Percentiles rank a stretch among this genome's conserved stretches.
phyloP scores from a whole-genome alignment of 129 eudicot genomes.

The Glebionis coronaria region DNA sequence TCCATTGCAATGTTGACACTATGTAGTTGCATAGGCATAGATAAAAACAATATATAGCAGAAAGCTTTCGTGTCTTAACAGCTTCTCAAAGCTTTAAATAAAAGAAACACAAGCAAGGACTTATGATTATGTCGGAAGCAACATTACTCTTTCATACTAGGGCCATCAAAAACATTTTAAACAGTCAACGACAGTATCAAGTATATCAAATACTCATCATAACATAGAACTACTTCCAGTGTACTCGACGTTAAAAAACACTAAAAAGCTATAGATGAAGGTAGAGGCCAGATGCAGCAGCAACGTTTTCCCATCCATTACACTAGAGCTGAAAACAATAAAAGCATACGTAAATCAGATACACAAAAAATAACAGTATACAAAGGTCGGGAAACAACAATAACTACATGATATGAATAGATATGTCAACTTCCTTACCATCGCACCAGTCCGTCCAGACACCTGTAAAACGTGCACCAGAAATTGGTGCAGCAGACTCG shows the following conservation, averaged over 20 bases:
- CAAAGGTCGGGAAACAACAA: background rate
- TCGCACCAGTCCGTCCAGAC: conserved; percentile 54
- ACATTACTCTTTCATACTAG: conserved; percentile 28
- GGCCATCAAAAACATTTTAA: conserved; percentile 29
- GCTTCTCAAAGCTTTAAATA: too few relatives aligned
- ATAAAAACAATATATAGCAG: too few relatives aligned
- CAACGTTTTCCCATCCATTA: conserved; percentile 40
- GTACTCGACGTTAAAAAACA: conserved; percentile 21
- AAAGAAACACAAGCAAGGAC: too few relatives aligned
- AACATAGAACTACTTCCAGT: conserved; percentile 21
- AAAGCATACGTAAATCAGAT: background rate
- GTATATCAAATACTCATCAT: conserved; percentile 16
- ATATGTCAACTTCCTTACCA: conserved; percentile 24
- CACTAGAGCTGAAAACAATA: conserved; percentile 27
- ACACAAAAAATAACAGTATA: background rate
- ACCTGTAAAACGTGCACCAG: conserved; percentile 39
- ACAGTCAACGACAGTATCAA: background rate
- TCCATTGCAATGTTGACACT: too few relatives aligned
- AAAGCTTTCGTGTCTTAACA: too few relatives aligned
- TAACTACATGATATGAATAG: too few relatives aligned
- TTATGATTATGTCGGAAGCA: too few relatives aligned
- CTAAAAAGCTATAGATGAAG: conserved; percentile 18
- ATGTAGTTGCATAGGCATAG: too few relatives aligned
- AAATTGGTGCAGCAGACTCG: conserved; percentile 26
- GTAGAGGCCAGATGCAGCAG: conserved; percentile 10